These are phyloP conservation scores for Termitomyces sp. DNA, from an alignment of 1,284 basidiomycete genomes.

Conservation along the genomic window DNA sequence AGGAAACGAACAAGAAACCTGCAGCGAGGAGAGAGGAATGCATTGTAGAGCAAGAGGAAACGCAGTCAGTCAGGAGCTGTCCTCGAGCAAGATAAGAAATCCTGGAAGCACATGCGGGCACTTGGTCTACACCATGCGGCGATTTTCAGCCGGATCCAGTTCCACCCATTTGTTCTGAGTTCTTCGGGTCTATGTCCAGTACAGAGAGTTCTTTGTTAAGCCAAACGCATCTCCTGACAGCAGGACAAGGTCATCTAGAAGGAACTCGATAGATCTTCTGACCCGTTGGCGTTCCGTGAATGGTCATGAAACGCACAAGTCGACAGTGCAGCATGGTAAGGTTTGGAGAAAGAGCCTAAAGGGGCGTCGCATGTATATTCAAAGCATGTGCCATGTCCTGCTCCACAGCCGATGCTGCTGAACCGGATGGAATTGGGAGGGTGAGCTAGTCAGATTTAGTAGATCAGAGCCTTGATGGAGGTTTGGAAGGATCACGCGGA, in stretches of 20 bases:
- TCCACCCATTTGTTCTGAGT: neutral
- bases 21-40: slow-evolving; percentile 1
- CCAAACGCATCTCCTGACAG: slow-evolving; percentile 9
- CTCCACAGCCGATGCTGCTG: neutral
- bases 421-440: neutral
- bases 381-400: slow-evolving; percentile 6
- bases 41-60: slow-evolving; percentile 4
- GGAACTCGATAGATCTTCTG: slow-evolving; percentile 2
- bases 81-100: neutral
- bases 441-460: neutral
- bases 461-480: neutral
- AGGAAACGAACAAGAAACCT: neutral
- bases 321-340: neutral
- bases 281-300: slow-evolving; percentile 2
- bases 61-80: neutral
- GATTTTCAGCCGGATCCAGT: neutral
- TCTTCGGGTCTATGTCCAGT: neutral
- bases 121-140: neutral
- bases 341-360: neutral
- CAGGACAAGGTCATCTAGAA: neutral
- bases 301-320: neutral
- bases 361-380: neutral
- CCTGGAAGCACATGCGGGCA: neutral
- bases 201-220: neutral
- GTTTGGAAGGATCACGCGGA: neutral